These are phyloP conservation scores for Chaetomium fimeti DNA, from an alignment of 495 filamentous ascomycete species.

Conservation along the genomic window DNA sequence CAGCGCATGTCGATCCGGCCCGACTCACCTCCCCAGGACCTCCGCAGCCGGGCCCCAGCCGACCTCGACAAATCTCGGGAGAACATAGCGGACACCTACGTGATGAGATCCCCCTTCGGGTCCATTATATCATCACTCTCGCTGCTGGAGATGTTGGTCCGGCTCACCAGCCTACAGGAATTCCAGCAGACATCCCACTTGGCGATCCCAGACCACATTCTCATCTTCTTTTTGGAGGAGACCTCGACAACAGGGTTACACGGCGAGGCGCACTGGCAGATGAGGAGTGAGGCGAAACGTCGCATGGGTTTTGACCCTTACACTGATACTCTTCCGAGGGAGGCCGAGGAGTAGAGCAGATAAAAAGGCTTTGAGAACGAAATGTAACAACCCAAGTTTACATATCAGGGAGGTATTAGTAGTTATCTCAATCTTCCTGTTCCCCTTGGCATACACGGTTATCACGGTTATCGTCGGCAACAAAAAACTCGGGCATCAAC, in stretches of 20 bases:
- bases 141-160: constrained; percentile 89
- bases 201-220: constrained; percentile 87
- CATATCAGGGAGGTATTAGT: not conserved
- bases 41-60: constrained; percentile 15
- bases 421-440: not conserved
- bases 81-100: constrained; percentile 23
- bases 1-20: constrained; percentile 41
- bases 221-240: constrained; percentile 92
- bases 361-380: not conserved
- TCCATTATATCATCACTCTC: constrained; percentile 80
- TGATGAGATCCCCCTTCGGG: constrained; percentile 42
- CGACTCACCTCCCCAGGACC: constrained; percentile 31
- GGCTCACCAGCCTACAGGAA: constrained; percentile 90
- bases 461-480: constrained; percentile 3
- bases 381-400: not conserved
- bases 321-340: constrained; percentile 33
- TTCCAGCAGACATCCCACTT: constrained; percentile 93
- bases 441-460: not conserved
- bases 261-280: constrained; percentile 64
- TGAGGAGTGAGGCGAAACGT: constrained; percentile 69
- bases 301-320: constrained; percentile 76
- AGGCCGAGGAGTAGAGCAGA: not conserved
- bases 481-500: not conserved
- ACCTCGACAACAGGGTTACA: constrained; percentile 69
- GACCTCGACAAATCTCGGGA: constrained; percentile 2